These are phyloP conservation scores for Dactylellina haptotyla DNA, from an alignment of 2,329 filamentous ascomycete genomes.

Conservation along the genomic window DNA sequence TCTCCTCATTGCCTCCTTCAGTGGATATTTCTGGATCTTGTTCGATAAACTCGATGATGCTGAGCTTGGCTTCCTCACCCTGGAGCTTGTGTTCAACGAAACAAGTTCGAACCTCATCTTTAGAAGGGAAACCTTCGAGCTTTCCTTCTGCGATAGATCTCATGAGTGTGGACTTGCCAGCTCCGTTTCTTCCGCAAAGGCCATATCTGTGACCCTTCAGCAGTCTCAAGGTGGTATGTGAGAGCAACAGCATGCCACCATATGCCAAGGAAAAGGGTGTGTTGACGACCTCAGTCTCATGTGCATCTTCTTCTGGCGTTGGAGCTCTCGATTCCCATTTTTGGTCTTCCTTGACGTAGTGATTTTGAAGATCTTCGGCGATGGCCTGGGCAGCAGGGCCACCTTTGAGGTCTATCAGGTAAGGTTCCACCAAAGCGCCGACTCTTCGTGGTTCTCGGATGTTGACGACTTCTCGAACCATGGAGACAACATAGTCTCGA, in stretches of 20 bases:
- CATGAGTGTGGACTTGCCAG: slow-evolving; percentile 99
- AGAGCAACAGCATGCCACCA: slow-evolving; percentile 94
- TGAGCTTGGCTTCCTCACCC: slow-evolving; percentile 95
- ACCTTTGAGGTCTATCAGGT: slow-evolving; percentile 76
- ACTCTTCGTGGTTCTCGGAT: slow-evolving; percentile 81
- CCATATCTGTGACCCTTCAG: slow-evolving; percentile 97
- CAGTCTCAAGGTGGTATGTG: slow-evolving; percentile 92
- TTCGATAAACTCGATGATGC: slow-evolving; percentile 91
- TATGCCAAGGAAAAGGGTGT: slow-evolving; percentile 97
- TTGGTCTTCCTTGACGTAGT: slow-evolving; percentile 84
- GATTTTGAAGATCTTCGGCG: slow-evolving; percentile 76
- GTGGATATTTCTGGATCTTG: slow-evolving; percentile 63
- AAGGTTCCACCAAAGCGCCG: slow-evolving; percentile 74
- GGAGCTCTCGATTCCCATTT: slow-evolving; percentile 30
- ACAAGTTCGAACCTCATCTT: slow-evolving; percentile 91
- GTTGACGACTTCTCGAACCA: slow-evolving; percentile 89
- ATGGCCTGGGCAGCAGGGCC: slow-evolving; percentile 71
- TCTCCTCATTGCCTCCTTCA: slow-evolving; percentile 53
- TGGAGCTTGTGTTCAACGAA: slow-evolving; percentile 98
- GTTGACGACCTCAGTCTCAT: slow-evolving; percentile 95
- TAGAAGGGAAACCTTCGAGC: slow-evolving; percentile 93
- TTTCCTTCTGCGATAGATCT: slow-evolving; percentile 94
- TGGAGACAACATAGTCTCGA: slow-evolving; percentile 79
- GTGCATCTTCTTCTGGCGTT: slow-evolving; percentile 78
- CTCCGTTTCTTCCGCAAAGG: slow-evolving; percentile 95